phyloP scores from a whole-genome alignment of 78 protist genomes.

The Isochrysis galbana region DNA sequence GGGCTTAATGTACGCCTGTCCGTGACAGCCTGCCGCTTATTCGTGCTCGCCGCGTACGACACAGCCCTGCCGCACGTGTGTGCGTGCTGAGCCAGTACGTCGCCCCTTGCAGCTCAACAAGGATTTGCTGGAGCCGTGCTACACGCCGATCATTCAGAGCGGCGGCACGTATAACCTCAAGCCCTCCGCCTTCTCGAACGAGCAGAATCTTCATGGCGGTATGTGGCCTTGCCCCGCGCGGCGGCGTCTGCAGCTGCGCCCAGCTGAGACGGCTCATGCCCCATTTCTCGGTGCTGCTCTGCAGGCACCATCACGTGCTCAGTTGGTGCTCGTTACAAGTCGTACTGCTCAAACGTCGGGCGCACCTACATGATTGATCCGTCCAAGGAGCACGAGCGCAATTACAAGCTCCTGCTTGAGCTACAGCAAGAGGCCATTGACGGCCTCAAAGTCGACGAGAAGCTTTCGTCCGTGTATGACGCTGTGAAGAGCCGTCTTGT shows the following conservation, averaged over 20 bases:
- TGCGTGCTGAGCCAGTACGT: no score
- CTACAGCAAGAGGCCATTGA: neutral
- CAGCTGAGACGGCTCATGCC: no score
- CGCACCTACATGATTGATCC: slow-evolving; percentile 84
- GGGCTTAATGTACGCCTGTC: neutral
- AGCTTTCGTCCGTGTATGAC: neutral
- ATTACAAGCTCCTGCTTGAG: slow-evolving; percentile 23
- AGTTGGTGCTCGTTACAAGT: slow-evolving; percentile 73
- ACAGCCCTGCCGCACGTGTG: neutral
- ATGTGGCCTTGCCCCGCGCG: no score
- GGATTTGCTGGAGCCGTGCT: slow-evolving; percentile 57
- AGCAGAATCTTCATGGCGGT: slow-evolving; percentile 35
- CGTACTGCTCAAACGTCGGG: slow-evolving; percentile 74
- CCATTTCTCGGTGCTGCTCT: no score
- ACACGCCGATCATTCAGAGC: slow-evolving; percentile 79
- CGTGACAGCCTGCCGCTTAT: neutral
- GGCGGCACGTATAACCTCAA: slow-evolving; percentile 67
- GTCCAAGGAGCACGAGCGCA: neutral
- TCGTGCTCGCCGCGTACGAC: neutral
- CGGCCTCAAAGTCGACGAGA: neutral
- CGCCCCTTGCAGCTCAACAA: neutral
- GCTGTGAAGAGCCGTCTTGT: neutral
- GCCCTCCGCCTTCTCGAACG: slow-evolving; percentile 45
- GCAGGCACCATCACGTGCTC: slow-evolving; percentile 63
- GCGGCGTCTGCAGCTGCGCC: no score